Conservation (phyloP, 768 basidiomycete genomes). For the Boletus patriciae region DNA sequence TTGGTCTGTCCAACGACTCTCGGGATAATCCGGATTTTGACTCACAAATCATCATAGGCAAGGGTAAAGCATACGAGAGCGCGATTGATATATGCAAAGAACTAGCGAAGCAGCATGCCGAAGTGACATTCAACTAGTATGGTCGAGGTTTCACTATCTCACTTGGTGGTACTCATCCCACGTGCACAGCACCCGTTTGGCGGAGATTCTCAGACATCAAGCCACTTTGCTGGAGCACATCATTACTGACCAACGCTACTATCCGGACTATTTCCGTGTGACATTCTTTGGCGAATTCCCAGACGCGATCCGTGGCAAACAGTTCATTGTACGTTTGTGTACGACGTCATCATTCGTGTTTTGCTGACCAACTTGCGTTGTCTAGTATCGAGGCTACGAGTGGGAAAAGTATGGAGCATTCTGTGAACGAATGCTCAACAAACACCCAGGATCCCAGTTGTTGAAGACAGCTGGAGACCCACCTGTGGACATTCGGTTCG, state of each 20-base stretch:
- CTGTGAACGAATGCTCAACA: conserved; percentile 89
- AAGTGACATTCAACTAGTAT: conserved; percentile 89
- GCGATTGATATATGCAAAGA: conserved; percentile 94
- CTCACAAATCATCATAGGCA: conserved; percentile 48
- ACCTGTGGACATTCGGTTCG: conserved; percentile 74
- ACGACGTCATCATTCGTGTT: neutral
- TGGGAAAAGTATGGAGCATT: conserved; percentile 92
- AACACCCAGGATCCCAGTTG: conserved; percentile 82
- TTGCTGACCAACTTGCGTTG: neutral
- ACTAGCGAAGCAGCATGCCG: conserved; percentile 82
- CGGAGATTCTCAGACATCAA: conserved; percentile 84
- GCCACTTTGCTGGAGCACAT: conserved; percentile 88
- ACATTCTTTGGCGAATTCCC: conserved; percentile 94
- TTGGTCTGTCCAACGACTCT: conserved; percentile 51
- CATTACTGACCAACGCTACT: conserved; percentile 77
- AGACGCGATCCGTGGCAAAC: conserved; percentile 78
- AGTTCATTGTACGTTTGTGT: conserved; percentile 71
- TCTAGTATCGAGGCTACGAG: conserved; percentile 87
- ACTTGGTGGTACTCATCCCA: conserved; percentile 7
- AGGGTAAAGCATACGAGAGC: conserved; percentile 97
- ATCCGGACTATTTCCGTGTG: conserved; percentile 91
- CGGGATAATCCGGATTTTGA: conserved; percentile 1
- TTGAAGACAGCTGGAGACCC: conserved; percentile 75
- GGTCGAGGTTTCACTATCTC: conserved; percentile 23
- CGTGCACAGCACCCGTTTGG: conserved; percentile 63